Evolutionary conservation across 306 rosid species (phyloP), one percentile per base, ranked within the genome.

Genomic region (Cicer arietinum): DNA sequence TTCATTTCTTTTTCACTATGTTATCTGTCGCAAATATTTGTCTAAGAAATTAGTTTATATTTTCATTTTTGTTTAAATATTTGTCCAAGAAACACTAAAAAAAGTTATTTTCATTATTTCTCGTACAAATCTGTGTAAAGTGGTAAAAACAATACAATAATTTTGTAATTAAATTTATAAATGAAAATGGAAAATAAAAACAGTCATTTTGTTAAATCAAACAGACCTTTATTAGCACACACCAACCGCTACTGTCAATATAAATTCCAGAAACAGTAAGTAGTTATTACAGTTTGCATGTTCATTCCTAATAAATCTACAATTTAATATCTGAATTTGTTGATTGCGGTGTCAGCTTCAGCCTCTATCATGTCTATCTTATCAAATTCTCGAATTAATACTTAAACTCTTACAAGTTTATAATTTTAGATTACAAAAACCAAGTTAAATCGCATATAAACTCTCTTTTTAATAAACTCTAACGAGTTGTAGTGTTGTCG

Each of bases 261-360:
- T 51, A 50, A 67, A 71, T 61, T 70, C 37, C 3, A 2, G 10
- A 9, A n/a, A n/a, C 1, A n/a, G 3, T 52, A 58, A 9, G 4
- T 7, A 8, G 61, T 39, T 35, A 6, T 67, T 42, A 65, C 3
- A 1, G 52, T 51, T 10, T 71, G 51, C 51, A 51, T 8, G 56
- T 5, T 48, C 77, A 44, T 17, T 59, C 69, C 64, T 39, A 59
- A 20, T 41, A 46, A 48, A 50, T 22, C 22, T 61, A 17, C 25
- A 39, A 16, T 42, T 69, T 44, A 18, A 70, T n/a, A 30, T 14
- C 30, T 13, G 9, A 18, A 51, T 30, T 62, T 43, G 41, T 39
- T 48, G 69, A 62, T 22, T 52, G 54, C 58, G 10, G 46, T 10
- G 17, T 37, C 54, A 20, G 71, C 64, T 39, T 40, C 13, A 37